Evolutionary conservation across 2,329 filamentous ascomycete species (phyloP), one percentile per base, ranked within the genome.

Genomic region (Diaporthe sp.): DNA sequence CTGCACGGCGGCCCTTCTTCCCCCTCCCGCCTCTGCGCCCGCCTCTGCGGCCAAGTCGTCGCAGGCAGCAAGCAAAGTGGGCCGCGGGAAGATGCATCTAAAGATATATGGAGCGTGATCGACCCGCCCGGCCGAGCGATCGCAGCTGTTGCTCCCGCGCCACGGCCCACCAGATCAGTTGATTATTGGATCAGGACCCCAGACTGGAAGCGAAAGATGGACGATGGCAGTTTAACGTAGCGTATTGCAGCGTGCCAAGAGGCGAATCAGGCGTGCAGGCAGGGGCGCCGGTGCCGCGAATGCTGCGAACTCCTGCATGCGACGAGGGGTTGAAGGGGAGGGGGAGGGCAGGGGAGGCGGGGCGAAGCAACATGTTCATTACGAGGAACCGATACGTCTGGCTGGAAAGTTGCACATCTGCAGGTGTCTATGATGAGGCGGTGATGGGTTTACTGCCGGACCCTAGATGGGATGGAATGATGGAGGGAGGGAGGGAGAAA

Each of bases 301-400:
- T 10, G 61, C 42, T 67, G 61, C 61, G 61, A 67, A 67, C 61
- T 67, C 42, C 61, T 67, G 61, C 61, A 67, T 67, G 61, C 61
- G 45, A 35, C 60, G 60, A 30, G 30, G 42, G 12, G 13, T 19
- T 35, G 28, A 33, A 64, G 38, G 25, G 17, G 42, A 33, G 28
- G 28, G 42, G 22, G 25, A 30, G 12, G 12, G 12, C 15, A 40
- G 40, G 40, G 60, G 60, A 66, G 40, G 61, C 13, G 42, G 30
- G 42, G 61, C 42, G 42, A 67, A 35, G 30, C 61, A 66, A 66
- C 61, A 66, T 66, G 61, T 66, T 50, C 42, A 67, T 67, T 67
- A 67, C 61, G 61, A 67, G 61, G 61, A 33, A 52, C n/a, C 42
- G 40, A 67, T 50, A 67, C 28, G 61, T 50, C 61, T 67, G 61